These are phyloP conservation scores for Pleurostoma richardsiae DNA, from an alignment of 2,329 filamentous ascomycete genomes.

Conservation along the genomic window DNA sequence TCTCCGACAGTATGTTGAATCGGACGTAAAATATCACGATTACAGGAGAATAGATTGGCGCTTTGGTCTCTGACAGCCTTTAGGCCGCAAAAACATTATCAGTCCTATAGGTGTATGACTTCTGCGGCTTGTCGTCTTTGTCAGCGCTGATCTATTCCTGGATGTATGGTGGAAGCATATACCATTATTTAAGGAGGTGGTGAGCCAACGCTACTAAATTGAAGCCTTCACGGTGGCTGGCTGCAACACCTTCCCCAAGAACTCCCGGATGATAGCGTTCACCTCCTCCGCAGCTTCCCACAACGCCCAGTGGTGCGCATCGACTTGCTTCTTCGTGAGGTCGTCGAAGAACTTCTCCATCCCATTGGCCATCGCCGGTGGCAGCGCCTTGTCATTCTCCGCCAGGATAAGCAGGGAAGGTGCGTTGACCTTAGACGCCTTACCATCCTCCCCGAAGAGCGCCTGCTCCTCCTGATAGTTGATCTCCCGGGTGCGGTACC, in stretches of 20 bases:
- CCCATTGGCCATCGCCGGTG: constrained; percentile 61
- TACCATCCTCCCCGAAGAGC: constrained; percentile 50
- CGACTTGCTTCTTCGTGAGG: constrained; percentile 60
- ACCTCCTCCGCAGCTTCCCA: constrained; percentile 66
- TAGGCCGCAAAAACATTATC: too few species aligned
- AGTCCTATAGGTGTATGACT: too few species aligned
- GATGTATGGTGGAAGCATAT: too few species aligned
- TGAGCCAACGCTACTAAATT: constrained; percentile 17
- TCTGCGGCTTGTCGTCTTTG: too few species aligned
- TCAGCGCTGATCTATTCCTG: too few species aligned
- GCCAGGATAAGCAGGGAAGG: constrained; percentile 75
- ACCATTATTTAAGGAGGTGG: too few species aligned
- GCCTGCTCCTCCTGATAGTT: constrained; percentile 73
- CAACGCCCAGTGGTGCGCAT: constrained; percentile 77
- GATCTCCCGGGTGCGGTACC: constrained; percentile 71
- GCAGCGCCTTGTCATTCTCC: constrained; percentile 65
- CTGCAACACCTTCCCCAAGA: constrained; percentile 52
- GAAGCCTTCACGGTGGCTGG: constrained; percentile 23
- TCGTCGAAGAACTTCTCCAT: constrained; percentile 67
- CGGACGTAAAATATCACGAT: too few species aligned
- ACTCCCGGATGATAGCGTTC: constrained; percentile 64
- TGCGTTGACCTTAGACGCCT: constrained; percentile 39
- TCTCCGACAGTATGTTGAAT: too few species aligned
- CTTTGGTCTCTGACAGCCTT: too few species aligned
- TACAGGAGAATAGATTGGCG: too few species aligned